Percentiles rank a stretch among this genome's conserved stretches.
phyloP scores from a whole-genome alignment of 768 basidiomycete genomes.

The Lentinula detonsa region DNA sequence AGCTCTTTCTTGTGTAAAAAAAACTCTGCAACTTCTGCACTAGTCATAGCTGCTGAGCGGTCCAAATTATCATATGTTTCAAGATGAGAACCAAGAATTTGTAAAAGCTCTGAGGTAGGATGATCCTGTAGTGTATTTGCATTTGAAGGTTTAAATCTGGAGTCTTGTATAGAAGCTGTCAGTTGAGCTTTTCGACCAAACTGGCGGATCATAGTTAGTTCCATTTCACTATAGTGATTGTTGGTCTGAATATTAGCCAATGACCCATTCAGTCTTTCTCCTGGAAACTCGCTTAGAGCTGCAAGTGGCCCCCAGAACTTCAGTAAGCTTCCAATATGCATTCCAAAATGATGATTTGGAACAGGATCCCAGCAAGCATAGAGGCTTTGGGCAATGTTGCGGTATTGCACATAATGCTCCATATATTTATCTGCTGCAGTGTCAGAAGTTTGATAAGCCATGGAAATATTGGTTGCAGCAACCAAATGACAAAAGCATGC shows the following conservation, averaged over 20 bases:
- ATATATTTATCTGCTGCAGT: slow-evolving; percentile 17
- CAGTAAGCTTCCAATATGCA: slow-evolving; percentile 21
- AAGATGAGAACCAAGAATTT: too few species aligned
- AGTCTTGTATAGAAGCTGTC: too few species aligned
- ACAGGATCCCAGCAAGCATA: slow-evolving; percentile 15
- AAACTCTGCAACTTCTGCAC: background rate
- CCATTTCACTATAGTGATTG: slow-evolving; percentile 8
- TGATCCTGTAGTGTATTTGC: too few species aligned
- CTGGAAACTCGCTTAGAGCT: slow-evolving; percentile 22
- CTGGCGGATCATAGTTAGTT: too few species aligned
- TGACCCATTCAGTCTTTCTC: slow-evolving; percentile 25
- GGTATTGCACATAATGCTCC: slow-evolving; percentile 18
- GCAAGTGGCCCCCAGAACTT: slow-evolving; percentile 25
- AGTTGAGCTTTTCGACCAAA: too few species aligned
- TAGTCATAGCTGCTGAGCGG: too few species aligned
- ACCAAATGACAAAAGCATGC: slow-evolving; percentile 18
- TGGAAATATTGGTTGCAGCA: slow-evolving; percentile 18
- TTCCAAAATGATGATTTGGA: slow-evolving; percentile 29
- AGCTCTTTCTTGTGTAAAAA: background rate
- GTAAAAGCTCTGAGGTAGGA: too few species aligned
- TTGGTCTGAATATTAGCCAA: slow-evolving; percentile 19
- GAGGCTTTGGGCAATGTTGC: slow-evolving; percentile 11
- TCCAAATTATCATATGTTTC: too few species aligned
- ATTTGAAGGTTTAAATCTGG: too few species aligned
- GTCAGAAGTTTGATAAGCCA: slow-evolving; percentile 16